Percentiles rank a stretch among this genome's conserved stretches.
These are phyloP conservation scores for Suillus fuscotomentosus DNA, from an alignment of 768 basidiomycete species.

Conservation along the genomic window DNA sequence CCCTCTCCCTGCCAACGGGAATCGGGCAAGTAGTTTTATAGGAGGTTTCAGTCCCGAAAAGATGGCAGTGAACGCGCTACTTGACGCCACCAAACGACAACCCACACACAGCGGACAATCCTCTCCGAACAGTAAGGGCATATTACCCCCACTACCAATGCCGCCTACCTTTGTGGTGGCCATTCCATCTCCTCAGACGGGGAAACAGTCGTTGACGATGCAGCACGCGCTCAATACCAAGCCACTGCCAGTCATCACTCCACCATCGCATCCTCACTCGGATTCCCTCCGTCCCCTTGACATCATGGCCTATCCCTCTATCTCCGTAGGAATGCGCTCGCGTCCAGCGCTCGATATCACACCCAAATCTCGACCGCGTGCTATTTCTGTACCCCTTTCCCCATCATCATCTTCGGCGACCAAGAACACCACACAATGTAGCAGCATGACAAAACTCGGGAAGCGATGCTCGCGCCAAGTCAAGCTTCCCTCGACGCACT, in stretches of 20 bases:
- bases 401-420: constrained; percentile 18
- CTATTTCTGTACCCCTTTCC: constrained; percentile 17
- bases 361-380: constrained; percentile 19
- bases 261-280: constrained; percentile 34
- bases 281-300: constrained; percentile 21
- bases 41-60: constrained; percentile 45
- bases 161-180: constrained; percentile 25
- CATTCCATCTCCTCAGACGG: constrained; percentile 38
- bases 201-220: constrained; percentile 35
- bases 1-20: constrained; percentile 2
- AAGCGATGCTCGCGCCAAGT: constrained; percentile 61
- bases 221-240: constrained; percentile 27
- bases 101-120: constrained; percentile 5
- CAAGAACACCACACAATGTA: constrained; percentile 46
- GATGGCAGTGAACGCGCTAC: constrained; percentile 9
- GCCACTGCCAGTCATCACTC: constrained; percentile 16
- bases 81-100: constrained; percentile 11
- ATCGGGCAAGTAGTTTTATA: constrained; percentile 33
- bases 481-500: constrained; percentile 37
- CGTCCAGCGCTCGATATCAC: constrained; percentile 13
- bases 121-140: constrained; percentile 10
- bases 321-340: constrained; percentile 9
- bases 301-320: constrained; percentile 1
- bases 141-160: constrained; percentile 23
- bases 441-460: constrained; percentile 62